Base-by-base conservation (phyloP, 2,329 filamentous ascomycete genomes). In the Neonectria punicea region DNA sequence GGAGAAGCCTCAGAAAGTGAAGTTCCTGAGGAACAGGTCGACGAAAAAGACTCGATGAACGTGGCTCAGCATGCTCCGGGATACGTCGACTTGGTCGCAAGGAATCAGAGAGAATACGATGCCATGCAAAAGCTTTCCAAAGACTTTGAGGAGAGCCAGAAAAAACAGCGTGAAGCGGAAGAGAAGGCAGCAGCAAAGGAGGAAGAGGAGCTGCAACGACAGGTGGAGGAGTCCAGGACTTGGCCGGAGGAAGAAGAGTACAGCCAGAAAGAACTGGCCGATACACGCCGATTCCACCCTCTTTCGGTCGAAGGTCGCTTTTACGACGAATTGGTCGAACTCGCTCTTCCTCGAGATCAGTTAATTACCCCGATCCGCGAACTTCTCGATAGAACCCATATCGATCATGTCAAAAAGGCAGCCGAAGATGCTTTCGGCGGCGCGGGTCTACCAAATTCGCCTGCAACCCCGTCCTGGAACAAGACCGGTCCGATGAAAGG, bases 371-470 rank as follows among this genome's bases (percentile, higher is more conserved):
- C 94, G 0, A 89, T 97, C 18, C 84, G 87, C 2, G 80, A 86
- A 5, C 83, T 97, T 2, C 83, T 98, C 2, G 84, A 85, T 14
- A 83, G 90, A 60, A 87, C 89, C 58, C 87, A 93, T 62, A 87
- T 90, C 47, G 91, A 89, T 61, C 96, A 99, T 75, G 83, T 98
- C 34, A 84, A 85, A 36, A 86, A 91, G 61, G 86, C 91, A 1
- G 92, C 94, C 0, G 88, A 93, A 70, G 86, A 84, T 47, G 85
- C 88, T 1, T 95, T 97, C 76, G 95, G 94, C 47, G 95, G 95
- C 0, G 80, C 80, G 4, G 88, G 90, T 0, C 82, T 98, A 16
- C 94, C 94, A 3, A 85, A 91, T 74, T 97, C 93, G 2, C 89
- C 92, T 1, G 86, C 90, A 1, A 94, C 92, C 2, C 90, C 92